Evolutionary conservation across 2,329 filamentous ascomycete species (phyloP).

Genomic region (Ramularia collo-cygni): DNA sequence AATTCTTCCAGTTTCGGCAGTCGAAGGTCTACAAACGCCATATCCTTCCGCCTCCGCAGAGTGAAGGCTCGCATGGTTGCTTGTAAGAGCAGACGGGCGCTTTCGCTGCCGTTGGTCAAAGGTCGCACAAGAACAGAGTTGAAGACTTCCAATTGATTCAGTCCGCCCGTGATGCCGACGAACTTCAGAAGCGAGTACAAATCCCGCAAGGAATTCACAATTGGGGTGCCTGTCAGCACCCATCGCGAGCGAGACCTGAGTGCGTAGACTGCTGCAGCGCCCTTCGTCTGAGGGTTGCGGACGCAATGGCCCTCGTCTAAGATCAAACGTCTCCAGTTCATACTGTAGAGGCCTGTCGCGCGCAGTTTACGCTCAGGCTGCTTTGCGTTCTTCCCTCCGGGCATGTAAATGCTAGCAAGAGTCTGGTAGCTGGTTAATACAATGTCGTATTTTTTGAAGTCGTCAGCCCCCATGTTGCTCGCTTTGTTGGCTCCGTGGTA

Average conservation of each 20-base stretch:
- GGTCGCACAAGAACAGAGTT: conserved; percentile 64
- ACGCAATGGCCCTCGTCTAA: conserved; percentile 81
- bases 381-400: conserved; percentile 36
- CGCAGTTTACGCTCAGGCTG: conserved; percentile 26
- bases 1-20: conserved; percentile 72
- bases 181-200: conserved; percentile 75
- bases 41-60: conserved; percentile 75
- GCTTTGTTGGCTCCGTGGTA: conserved; percentile 64
- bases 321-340: conserved; percentile 71
- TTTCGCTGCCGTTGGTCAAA: conserved; percentile 50
- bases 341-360: conserved; percentile 50
- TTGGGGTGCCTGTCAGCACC: conserved; percentile 62
- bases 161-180: conserved; percentile 65
- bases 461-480: conserved; percentile 41
- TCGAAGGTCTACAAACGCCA: conserved; percentile 77
- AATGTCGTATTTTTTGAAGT: conserved; percentile 63
- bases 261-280: conserved; percentile 59
- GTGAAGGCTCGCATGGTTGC: conserved; percentile 74
- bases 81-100: conserved; percentile 58
- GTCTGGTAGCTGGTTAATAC: conserved; percentile 82
- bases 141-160: conserved; percentile 68
- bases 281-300: conserved; percentile 68
- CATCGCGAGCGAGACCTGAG: conserved; percentile 67
- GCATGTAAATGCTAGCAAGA: conserved; percentile 58
- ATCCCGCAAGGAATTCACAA: conserved; percentile 66